Conservation (phyloP, 257 asterid genomes). For the Verbena officinalis region DNA sequence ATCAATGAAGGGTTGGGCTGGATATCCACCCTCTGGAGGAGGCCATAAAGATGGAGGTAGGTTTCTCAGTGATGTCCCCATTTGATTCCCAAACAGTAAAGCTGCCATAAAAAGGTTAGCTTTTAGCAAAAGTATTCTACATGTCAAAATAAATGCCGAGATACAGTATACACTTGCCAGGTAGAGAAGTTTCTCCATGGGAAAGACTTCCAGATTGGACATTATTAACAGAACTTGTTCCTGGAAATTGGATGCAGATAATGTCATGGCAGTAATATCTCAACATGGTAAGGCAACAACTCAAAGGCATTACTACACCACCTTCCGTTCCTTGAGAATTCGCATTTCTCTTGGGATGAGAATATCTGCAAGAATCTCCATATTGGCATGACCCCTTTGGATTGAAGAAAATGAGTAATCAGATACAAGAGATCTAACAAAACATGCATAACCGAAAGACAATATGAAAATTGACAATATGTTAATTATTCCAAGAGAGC, state of each 20-base stretch:
- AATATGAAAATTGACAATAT: neutral
- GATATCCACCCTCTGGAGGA: slow-evolving; percentile 91
- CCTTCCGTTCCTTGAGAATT: slow-evolving; percentile 54
- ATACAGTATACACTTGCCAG: slow-evolving; percentile 38
- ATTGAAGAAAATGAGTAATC: slow-evolving; percentile 7
- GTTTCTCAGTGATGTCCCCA: slow-evolving; percentile 60
- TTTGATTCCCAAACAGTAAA: slow-evolving; percentile 46
- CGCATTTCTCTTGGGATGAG: slow-evolving; percentile 71
- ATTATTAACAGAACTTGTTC: slow-evolving; percentile 33
- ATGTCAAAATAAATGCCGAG: neutral
- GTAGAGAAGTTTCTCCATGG: slow-evolving; percentile 37
- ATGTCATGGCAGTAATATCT: slow-evolving; percentile 13
- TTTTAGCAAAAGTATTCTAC: neutral
- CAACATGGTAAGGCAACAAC: slow-evolving; percentile 11
- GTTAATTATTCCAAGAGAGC: no score
- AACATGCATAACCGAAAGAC: slow-evolving; percentile 5
- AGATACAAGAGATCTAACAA: slow-evolving; percentile 4
- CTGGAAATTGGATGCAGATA: slow-evolving; percentile 33
- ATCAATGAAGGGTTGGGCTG: slow-evolving; percentile 72
- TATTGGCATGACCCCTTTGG: slow-evolving; percentile 81
- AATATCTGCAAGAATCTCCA: slow-evolving; percentile 82
- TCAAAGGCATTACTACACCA: slow-evolving; percentile 20
- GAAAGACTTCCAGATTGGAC: slow-evolving; percentile 34
- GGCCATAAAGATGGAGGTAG: slow-evolving; percentile 92
- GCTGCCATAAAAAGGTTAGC: slow-evolving; percentile 40